Evolutionary conservation across 192 early-diverging fungal genomes (phyloP).

Genomic region (Pilaira anomala): DNA sequence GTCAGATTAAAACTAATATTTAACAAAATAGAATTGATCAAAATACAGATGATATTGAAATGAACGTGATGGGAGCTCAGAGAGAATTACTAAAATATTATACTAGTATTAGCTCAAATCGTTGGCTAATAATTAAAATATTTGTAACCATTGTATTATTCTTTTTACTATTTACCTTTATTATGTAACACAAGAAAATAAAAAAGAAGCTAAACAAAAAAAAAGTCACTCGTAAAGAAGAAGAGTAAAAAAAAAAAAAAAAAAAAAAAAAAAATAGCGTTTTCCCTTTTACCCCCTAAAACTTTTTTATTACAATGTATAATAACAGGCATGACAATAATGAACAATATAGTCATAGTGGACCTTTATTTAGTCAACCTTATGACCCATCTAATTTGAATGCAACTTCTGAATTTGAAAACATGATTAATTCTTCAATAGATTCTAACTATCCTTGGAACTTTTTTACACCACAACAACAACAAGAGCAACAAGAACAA

Average conservation of each 20-base stretch:
- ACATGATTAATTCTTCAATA: not conserved
- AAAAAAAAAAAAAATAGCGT: not conserved
- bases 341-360: too few species aligned
- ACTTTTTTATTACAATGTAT: not conserved
- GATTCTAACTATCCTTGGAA: not conserved
- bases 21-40: conserved; percentile 24
- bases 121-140: conserved; percentile 94
- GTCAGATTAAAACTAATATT: not conserved
- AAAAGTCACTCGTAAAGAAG: not conserved
- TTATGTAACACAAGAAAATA: conserved; percentile 14
- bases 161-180: conserved; percentile 31
- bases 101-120: conserved; percentile 87
- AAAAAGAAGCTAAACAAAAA: not conserved
- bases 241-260: not conserved
- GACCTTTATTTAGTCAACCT: too few species aligned
- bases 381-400: too few species aligned
- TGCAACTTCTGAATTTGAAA: too few species aligned
- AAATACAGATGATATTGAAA: conserved; percentile 69
- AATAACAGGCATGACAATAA: not conserved
- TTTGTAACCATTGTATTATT: conserved; percentile 89
- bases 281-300: not conserved
- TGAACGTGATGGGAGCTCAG: conserved; percentile 88
- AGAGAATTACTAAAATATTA: conserved; percentile 89
- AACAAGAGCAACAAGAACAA: too few species aligned
- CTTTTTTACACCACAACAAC: conserved; percentile 16